Evolutionary conservation across 192 early-diverging fungal species (phyloP), one percentile per base, ranked within the genome.

Genomic region (Podila minutissima): DNA sequence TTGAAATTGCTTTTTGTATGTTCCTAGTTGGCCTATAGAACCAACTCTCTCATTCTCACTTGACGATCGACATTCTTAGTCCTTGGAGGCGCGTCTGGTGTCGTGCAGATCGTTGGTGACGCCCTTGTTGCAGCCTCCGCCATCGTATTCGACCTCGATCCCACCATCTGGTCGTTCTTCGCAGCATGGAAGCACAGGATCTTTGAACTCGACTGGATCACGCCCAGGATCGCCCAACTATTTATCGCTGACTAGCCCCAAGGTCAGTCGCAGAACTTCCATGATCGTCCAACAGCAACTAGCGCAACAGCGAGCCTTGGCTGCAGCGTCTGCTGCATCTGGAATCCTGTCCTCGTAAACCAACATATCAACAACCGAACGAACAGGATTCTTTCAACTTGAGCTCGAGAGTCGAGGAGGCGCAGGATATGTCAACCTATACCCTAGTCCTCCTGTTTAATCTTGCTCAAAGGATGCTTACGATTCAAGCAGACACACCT

Each of bases 71-170:
- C 15, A 46, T 11, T 17, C 35, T 29, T 62, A 91, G 89, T 87
- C 89, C 49, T 73, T 95, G 64, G 94, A 95, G 82, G 84, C 91
- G 13, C 89, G 94, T 38, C 78, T 95, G 37, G 88, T 89, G 8
- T 92, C 92, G 24, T 92, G 91, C 50, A 91, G 94, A 22, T 92
- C 89, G 17, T 85, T 93, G 61, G 93, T 95, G 53, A 92, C 92
- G 4, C 92, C 94, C 31, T 61, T 95, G 46, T 71, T 94, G 38
- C 88, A 88, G 19, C 87, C 89, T 38, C 88, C 89, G 10, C 84
- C 84, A 35, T 85, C 84, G n/a, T 85, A 85, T 31, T 82, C 79
- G 1, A 78, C 84, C 20, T 64, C 84, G 2, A 82, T 70, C 35
- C 78, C 83, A 4, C 38, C 49, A 19, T 50, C 66, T 29, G 67